These are phyloP conservation scores for Cladosporium sp. DNA, from an alignment of 2,329 filamentous ascomycete genomes.

Conservation along the genomic window DNA sequence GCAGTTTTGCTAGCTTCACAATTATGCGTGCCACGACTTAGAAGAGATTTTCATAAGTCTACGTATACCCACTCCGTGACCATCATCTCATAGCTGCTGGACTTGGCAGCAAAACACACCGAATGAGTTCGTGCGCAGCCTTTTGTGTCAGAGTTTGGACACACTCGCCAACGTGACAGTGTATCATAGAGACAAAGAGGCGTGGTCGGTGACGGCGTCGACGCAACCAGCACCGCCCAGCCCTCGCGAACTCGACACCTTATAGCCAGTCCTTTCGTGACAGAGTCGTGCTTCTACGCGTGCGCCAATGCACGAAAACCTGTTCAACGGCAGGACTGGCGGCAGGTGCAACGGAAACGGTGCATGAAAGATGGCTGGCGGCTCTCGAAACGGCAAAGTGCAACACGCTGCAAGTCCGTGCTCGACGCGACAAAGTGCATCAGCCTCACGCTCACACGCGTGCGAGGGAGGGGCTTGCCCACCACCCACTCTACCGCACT, in stretches of 20 bases:
- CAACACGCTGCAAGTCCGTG: conserved; percentile 4
- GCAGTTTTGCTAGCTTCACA: too few species aligned
- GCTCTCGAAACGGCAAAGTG: conserved; percentile 3
- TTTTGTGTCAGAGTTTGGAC: too few species aligned
- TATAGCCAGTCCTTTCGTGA: conserved; percentile 11
- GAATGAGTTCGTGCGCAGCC: too few species aligned
- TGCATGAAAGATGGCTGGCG: conserved; percentile 11
- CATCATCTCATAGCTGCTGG: too few species aligned
- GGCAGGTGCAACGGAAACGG: conserved; percentile 3
- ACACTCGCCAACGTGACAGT: too few species aligned
- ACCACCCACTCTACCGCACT: background rate
- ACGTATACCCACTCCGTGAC: too few species aligned
- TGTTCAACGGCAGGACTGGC: conserved; percentile 4
- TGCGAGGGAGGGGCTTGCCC: background rate
- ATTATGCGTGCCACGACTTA: too few species aligned
- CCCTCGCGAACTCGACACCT: background rate
- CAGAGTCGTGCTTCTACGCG: conserved; percentile 8
- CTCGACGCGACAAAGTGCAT: conserved; percentile 7
- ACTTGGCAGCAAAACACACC: too few species aligned
- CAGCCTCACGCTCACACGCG: conserved; percentile 3
- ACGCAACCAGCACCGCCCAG: background rate
- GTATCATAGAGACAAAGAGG: background rate
- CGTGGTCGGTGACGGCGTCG: background rate
- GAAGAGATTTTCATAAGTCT: too few species aligned
- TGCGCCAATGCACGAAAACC: background rate